Evolutionary conservation across 2,329 filamentous ascomycete species (phyloP), one percentile per base, ranked within the genome.

Genomic region (Hymenoscyphus fructigenus): DNA sequence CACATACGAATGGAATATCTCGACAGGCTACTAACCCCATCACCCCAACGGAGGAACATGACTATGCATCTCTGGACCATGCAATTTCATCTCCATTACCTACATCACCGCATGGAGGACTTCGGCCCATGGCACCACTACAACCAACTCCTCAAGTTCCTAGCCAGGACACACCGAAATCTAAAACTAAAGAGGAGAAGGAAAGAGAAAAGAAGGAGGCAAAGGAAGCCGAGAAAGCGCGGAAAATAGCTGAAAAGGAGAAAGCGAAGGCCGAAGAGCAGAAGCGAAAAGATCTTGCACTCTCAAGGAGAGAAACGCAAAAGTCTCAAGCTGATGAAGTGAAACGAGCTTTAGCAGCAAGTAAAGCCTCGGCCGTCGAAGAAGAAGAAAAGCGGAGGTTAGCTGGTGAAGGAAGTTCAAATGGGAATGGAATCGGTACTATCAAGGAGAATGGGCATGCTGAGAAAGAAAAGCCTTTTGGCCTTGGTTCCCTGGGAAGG

Each of bases 131-230:
- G 64, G 69, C 78, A n/a, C 76, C 75, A 17, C 65, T 61, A 41
- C 75, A 76, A 41, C 71, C 72, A 32, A 72, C 78, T 69, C 68
- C 72, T 47, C 62, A 72, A 9, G 66, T 68, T 15, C 61, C 71
- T 66, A 63, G 71, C 26, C 68, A 74, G 32, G 65, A 71, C 26
- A 50, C 60, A 44, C 57, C 59, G 55, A 74, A 70, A 64, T 44
- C 53, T 7, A 81, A 81, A 71, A 77, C 81, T 0, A 89, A 87
- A 73, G 88, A 88, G 67, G 86, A 85, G 66, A 88, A 85, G 74
- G 83, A 83, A 69, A 85, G 85, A 36, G 87, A 86, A 65, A 92
- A 89, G 82, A 93, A 88, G 78, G 91, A 91, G 70, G 80, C 80
- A 1, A 86, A 84, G 62, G 82, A 81, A 15, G 78, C 79, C 5